Percentiles rank a stretch among this genome's conserved stretches.
phyloP scores from a whole-genome alignment of 2,329 filamentous ascomycete genomes.

The Orbilia brochopaga region DNA sequence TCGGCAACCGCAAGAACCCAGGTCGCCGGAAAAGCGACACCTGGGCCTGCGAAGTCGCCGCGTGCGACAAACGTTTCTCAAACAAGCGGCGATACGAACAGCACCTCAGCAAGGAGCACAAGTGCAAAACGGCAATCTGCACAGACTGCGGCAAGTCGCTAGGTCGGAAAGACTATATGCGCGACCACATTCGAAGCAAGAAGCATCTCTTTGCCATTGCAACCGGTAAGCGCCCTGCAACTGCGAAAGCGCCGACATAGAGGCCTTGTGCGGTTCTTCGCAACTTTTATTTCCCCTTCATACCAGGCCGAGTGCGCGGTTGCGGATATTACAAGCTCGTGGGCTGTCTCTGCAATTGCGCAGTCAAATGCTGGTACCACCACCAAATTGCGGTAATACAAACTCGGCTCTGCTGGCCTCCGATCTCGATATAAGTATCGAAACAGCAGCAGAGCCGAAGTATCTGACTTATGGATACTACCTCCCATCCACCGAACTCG shows the following conservation, averaged over 20 bases:
- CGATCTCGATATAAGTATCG: no score
- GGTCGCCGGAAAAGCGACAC: conserved; percentile 6
- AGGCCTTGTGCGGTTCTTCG: no score
- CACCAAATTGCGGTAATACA: no score
- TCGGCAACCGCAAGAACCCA: neutral
- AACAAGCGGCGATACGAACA: conserved; percentile 32
- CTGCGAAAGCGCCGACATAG: neutral
- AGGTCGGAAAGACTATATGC: conserved; percentile 36
- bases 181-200: conserved; percentile 28
- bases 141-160: conserved; percentile 13
- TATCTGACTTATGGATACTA: no score
- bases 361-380: no score
- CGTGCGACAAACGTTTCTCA: conserved; percentile 18
- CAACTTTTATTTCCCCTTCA: no score
- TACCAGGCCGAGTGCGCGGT: no score
- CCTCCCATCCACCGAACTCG: no score
- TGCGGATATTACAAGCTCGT: no score
- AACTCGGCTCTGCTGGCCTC: no score
- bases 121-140: conserved; percentile 23
- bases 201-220: conserved; percentile 15
- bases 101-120: conserved; percentile 34
- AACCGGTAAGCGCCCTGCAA: neutral
- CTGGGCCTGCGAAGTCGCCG: conserved; percentile 12
- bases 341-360: no score
- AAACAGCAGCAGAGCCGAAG: no score